Conservation (phyloP, 768 basidiomycete species). For the Lenzites betulinus region DNA sequence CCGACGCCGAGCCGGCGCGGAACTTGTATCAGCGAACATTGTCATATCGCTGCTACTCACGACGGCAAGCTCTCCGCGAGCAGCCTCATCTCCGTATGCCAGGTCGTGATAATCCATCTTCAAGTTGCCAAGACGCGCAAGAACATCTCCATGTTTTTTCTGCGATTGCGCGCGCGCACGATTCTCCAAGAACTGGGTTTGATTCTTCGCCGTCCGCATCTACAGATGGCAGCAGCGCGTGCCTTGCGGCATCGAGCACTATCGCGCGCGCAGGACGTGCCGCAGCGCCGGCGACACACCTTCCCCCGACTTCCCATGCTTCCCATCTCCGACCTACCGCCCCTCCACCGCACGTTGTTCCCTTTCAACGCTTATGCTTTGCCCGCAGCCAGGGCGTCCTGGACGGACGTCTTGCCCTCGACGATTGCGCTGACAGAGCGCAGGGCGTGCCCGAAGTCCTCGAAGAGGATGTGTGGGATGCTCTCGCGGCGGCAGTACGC, state of each 20-base stretch:
- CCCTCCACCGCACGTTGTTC: background rate
- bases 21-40: too few relatives aligned
- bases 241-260: background rate
- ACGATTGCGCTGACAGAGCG: constrained; percentile 69
- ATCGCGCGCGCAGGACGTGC: background rate
- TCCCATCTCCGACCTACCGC: background rate
- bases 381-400: constrained; percentile 42
- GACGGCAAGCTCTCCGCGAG: too few relatives aligned
- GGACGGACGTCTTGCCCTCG: constrained; percentile 60
- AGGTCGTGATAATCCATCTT: too few relatives aligned
- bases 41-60: too few relatives aligned
- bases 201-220: background rate
- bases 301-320: background rate
- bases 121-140: too few relatives aligned
- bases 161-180: too few relatives aligned
- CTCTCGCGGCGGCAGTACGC: constrained; percentile 77
- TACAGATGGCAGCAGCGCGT: background rate
- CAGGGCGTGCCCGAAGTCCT: constrained; percentile 65
- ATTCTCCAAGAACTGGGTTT: background rate
- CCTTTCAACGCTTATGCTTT: constrained; percentile 1
- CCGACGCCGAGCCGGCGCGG: too few relatives aligned
- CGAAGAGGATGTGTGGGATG: constrained; percentile 80
- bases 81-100: too few relatives aligned
- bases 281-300: constrained; percentile 6
- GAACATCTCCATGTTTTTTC: too few relatives aligned